A percentile compares a stretch with the other conserved stretches of the same genome.
Evolutionary conservation across 2,329 filamentous ascomycete genomes (phyloP).

Genomic region (Diaporthe sp.): DNA sequence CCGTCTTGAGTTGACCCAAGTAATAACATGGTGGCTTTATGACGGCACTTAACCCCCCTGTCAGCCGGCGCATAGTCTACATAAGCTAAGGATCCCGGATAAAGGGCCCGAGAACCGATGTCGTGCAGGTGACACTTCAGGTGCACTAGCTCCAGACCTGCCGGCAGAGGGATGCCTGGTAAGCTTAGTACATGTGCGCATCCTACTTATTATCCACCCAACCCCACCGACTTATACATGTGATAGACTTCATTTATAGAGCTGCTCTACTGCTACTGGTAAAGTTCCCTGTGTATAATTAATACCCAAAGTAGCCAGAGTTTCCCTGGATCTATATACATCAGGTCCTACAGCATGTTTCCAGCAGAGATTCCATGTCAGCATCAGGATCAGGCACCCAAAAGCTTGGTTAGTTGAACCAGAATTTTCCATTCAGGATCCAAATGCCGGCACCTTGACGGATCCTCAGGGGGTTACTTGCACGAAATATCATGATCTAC

Average conservation of each 20-base stretch:
- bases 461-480: not conserved
- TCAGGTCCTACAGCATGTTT: not conserved
- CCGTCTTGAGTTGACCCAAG: not conserved
- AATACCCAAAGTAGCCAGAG: not conserved
- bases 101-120: slow-evolving; percentile 5
- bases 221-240: not conserved
- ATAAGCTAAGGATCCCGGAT: not conserved
- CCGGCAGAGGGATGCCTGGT: slow-evolving; percentile 1
- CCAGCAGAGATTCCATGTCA: not conserved
- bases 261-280: not conserved
- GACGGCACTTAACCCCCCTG: not conserved
- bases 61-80: not conserved
- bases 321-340: not conserved
- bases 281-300: not conserved
- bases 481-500: not conserved
- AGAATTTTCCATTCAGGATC: not conserved
- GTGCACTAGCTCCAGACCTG: slow-evolving; percentile 3
- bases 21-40: not conserved
- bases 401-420: not conserved
- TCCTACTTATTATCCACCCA: not conserved
- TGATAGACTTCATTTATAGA: not conserved
- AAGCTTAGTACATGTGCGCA: not conserved
- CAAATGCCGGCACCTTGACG: not conserved
- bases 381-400: not conserved
- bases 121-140: slow-evolving; percentile 18